phyloP scores from a whole-genome alignment of 2,329 filamentous ascomycete species.

The Beauveria sp. region DNA sequence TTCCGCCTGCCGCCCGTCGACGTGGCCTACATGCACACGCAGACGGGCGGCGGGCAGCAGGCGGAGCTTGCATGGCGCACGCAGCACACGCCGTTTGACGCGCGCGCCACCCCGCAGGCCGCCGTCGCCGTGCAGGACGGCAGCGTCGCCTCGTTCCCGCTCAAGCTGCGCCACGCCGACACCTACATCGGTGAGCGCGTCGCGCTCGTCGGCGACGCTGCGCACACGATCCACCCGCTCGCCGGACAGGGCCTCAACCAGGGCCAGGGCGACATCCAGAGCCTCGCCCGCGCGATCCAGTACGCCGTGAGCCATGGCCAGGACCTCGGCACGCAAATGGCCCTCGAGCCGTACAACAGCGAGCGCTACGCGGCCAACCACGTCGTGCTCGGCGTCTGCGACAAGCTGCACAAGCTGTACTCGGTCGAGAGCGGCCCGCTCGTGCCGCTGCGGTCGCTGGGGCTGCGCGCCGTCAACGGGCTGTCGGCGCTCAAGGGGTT shows the following conservation, averaged over 20 bases:
- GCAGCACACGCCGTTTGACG: constrained; percentile 55
- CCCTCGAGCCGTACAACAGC: constrained; percentile 71
- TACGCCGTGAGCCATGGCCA: constrained; percentile 74
- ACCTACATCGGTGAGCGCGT: constrained; percentile 87
- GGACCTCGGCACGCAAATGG: constrained; percentile 73
- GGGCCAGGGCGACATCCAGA: constrained; percentile 80
- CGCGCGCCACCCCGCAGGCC: constrained; percentile 53
- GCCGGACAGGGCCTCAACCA: constrained; percentile 93
- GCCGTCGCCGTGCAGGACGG: constrained; percentile 67
- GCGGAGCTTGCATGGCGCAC: constrained; percentile 82
- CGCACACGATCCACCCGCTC: constrained; percentile 89
- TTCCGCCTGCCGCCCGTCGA: constrained; percentile 78
- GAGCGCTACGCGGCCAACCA: constrained; percentile 81
- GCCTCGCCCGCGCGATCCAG: constrained; percentile 65
- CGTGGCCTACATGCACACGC: constrained; percentile 71
- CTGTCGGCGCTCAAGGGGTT: constrained; percentile 71
- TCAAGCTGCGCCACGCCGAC: constrained; percentile 87
- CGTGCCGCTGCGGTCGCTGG: constrained; percentile 70
- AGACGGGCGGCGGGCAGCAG: constrained; percentile 42
- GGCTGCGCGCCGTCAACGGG: constrained; percentile 67
- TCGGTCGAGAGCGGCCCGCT: constrained; percentile 72
- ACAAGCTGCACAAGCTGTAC: constrained; percentile 91
- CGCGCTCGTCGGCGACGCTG: constrained; percentile 87
- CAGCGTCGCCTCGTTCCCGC: constrained; percentile 80
- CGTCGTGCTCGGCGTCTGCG: constrained; percentile 68